Conservation (phyloP, 75 land plant species). For the Sequoiadendron giganteum region DNA sequence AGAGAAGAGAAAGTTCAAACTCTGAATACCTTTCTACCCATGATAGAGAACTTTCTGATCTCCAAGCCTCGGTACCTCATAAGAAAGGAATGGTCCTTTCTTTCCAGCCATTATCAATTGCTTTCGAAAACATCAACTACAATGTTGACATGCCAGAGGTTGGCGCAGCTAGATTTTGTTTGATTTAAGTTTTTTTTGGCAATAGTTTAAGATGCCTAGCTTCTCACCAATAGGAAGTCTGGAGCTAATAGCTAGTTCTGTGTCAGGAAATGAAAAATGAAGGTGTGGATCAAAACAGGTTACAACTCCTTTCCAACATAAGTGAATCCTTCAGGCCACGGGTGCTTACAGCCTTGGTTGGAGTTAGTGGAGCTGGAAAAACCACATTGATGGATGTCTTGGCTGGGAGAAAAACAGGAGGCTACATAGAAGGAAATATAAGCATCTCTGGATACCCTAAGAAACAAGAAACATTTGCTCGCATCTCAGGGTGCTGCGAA, state of each 20-base stretch:
- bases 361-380: conserved; percentile 78
- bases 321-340: conserved; percentile 49
- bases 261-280: conserved; percentile 10
- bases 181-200: neutral
- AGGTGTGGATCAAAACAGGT: neutral
- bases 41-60: neutral
- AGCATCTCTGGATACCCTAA: conserved; percentile 71
- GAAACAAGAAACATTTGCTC: conserved; percentile 67
- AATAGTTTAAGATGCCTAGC: neutral
- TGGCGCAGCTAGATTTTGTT: conserved; percentile 12
- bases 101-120: conserved; percentile 32
- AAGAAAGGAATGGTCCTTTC: conserved; percentile 37
- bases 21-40: conserved; percentile 8
- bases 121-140: conserved; percentile 34
- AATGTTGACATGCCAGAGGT: conserved; percentile 50
- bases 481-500: conserved; percentile 72
- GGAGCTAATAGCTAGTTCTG: neutral
- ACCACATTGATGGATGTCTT: conserved; percentile 84
- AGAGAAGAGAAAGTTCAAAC: conserved; percentile 24
- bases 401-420: conserved; percentile 76
- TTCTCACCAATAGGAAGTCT: neutral
- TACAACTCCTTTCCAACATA: conserved; percentile 10
- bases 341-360: conserved; percentile 71
- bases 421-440: conserved; percentile 65
- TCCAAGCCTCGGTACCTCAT: conserved; percentile 21